A percentile compares a stretch with the other conserved stretches of the same genome.
phyloP scores from a whole-genome alignment of 495 filamentous ascomycete species.

The Podospora conica region DNA sequence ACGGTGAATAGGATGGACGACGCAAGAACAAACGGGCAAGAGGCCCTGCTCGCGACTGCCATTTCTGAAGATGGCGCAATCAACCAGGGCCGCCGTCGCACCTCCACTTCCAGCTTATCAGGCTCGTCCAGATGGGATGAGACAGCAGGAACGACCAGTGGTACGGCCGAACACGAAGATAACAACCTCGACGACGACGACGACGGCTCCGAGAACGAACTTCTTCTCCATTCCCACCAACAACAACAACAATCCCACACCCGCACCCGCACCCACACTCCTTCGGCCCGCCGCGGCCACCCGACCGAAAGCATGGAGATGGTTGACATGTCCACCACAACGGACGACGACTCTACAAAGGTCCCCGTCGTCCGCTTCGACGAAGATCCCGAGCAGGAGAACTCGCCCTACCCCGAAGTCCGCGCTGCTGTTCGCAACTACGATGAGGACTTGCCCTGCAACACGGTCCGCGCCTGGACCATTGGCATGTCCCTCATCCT shows the following conservation, averaged over 20 bases:
- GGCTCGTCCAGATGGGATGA: background rate
- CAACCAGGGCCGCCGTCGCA: constrained; percentile 18
- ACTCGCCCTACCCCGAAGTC: constrained; percentile 70
- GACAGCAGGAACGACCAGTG: background rate
- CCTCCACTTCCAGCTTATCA: constrained; percentile 29
- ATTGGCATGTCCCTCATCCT: constrained; percentile 62
- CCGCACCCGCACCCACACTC: constrained; percentile 20
- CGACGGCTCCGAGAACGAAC: constrained; percentile 39
- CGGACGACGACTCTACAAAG: background rate
- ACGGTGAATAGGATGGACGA: constrained; percentile 14
- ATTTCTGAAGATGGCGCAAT: constrained; percentile 10
- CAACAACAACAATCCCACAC: constrained; percentile 32
- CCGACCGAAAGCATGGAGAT: background rate
- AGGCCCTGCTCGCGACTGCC: constrained; percentile 18
- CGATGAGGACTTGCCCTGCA: constrained; percentile 61
- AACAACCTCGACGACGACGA: constrained; percentile 27
- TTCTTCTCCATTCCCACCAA: constrained; percentile 45
- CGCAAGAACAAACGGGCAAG: constrained; percentile 23
- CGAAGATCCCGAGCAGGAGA: constrained; percentile 30
- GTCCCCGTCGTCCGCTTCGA: constrained; percentile 16
- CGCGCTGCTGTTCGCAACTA: constrained; percentile 55
- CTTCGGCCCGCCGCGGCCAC: constrained; percentile 7
- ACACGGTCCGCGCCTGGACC: constrained; percentile 68
- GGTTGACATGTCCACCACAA: background rate
- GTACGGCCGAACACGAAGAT: background rate